Conservation (phyloP, 2,329 filamentous ascomycete genomes). For the Dactylellina drechsleri region DNA sequence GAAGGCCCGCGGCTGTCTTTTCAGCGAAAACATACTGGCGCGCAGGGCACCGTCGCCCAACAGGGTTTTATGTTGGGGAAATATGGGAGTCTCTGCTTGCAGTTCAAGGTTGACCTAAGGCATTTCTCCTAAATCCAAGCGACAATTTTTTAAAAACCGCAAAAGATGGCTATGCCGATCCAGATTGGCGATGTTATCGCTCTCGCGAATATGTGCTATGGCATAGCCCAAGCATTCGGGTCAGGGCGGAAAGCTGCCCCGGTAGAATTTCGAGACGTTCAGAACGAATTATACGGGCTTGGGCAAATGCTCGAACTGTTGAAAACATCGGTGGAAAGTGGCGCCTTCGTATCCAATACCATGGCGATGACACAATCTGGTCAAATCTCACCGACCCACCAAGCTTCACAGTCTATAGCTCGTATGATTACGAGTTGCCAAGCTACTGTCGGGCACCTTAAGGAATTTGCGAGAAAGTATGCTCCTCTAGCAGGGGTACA, state of each 20-base stretch:
- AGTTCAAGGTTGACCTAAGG: slow-evolving; percentile 41
- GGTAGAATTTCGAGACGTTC: slow-evolving; percentile 59
- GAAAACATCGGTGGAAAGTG: slow-evolving; percentile 39
- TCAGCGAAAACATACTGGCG: slow-evolving; percentile 23
- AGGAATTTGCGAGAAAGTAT: slow-evolving; percentile 48
- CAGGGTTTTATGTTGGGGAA: slow-evolving; percentile 40
- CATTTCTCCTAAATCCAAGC: slow-evolving; percentile 16
- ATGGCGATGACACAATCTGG: slow-evolving; percentile 1
- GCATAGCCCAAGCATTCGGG: slow-evolving; percentile 59
- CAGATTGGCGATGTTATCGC: slow-evolving; percentile 59
- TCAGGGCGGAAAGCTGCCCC: slow-evolving; percentile 59
- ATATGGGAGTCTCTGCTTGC: slow-evolving; percentile 52
- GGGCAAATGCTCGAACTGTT: slow-evolving; percentile 58
- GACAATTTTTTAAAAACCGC: slow-evolving; percentile 1
- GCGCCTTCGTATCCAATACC: slow-evolving; percentile 9
- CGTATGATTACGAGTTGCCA: slow-evolving; percentile 48
- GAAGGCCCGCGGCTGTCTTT: slow-evolving; percentile 10
- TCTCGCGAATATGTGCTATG: slow-evolving; percentile 59
- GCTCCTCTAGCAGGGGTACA: slow-evolving; percentile 43
- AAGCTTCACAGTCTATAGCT: slow-evolving; percentile 38
- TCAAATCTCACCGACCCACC: slow-evolving; percentile 21
- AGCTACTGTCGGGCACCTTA: slow-evolving; percentile 36
- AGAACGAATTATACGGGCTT: slow-evolving; percentile 60
- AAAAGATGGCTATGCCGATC: slow-evolving; percentile 58
- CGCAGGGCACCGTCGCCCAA: slow-evolving; percentile 36